Evolutionary conservation across 1,139 yeast species (phyloP).

Genomic region (Yamadazyma jaroonii): DNA sequence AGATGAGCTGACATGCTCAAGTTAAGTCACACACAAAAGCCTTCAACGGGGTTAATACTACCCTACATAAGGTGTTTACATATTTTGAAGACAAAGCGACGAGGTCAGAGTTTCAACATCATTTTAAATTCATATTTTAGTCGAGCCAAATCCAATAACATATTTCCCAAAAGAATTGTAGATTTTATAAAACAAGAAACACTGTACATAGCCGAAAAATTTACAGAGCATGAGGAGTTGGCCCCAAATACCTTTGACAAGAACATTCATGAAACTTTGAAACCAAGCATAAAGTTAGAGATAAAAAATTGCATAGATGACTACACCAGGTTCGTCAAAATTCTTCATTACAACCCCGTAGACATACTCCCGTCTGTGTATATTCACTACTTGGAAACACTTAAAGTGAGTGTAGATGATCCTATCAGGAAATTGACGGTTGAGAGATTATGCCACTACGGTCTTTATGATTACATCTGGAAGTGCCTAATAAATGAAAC

Average conservation of each 20-base stretch:
- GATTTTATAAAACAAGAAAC: constrained; percentile 19
- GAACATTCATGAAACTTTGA: constrained; percentile 3
- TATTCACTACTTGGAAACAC: constrained; percentile 18
- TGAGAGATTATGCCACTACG: constrained; percentile 29
- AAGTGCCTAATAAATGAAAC: constrained; percentile 22
- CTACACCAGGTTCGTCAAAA: constrained; percentile 26
- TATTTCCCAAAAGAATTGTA: constrained; percentile 10
- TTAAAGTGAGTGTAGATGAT: constrained; percentile 20
- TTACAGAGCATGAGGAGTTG: constrained; percentile 5
- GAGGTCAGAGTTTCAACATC: background rate
- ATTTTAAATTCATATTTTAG: no score
- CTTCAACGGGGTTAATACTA: background rate
- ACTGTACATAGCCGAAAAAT: constrained; percentile 10
- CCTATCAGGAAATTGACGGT: constrained; percentile 21
- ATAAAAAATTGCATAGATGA: constrained; percentile 25
- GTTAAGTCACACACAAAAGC: background rate
- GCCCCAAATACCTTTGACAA: constrained; percentile 1
- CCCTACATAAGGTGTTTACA: constrained; percentile 1
- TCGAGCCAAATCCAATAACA: constrained; percentile 2
- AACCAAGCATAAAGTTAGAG: constrained; percentile 5
- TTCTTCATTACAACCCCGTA: constrained; percentile 33
- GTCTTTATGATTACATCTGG: constrained; percentile 33
- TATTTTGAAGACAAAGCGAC: constrained; percentile 4
- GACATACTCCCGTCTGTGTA: constrained; percentile 30
- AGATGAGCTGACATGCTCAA: constrained; percentile 11